Conservation (phyloP, 495 filamentous ascomycete genomes). For the Tuber umbilicatum region DNA sequence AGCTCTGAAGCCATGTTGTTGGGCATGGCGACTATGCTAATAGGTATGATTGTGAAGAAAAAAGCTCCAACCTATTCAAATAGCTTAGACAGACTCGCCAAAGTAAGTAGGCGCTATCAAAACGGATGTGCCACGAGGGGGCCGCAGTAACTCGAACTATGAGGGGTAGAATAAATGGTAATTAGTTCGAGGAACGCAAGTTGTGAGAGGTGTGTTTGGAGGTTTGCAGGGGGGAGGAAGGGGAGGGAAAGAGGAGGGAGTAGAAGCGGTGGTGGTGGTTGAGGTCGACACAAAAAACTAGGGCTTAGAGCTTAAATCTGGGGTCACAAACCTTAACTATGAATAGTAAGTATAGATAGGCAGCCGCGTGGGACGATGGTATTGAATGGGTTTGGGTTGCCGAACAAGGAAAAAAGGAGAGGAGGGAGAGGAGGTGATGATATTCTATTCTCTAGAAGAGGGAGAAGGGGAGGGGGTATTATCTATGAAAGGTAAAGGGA, state of each 20-base stretch:
- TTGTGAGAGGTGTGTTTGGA: conserved; percentile 17
- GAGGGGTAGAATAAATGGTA: neutral
- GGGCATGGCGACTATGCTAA: neutral
- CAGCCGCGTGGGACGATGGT: neutral
- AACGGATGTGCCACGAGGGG: conserved; percentile 25
- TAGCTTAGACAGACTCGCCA: conserved; percentile 39
- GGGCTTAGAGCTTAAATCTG: neutral
- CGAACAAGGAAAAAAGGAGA: neutral
- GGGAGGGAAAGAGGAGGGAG: conserved; percentile 23
- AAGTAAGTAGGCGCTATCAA: conserved; percentile 31
- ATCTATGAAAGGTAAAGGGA: neutral
- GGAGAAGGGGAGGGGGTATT: neutral
- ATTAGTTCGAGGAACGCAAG: neutral
- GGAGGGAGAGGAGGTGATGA: neutral
- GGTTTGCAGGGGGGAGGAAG: conserved; percentile 12
- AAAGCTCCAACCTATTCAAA: conserved; percentile 38
- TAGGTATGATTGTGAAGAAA: neutral
- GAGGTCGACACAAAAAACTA: conserved; percentile 9
- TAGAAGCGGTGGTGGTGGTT: conserved; percentile 17
- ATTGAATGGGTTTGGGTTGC: neutral
- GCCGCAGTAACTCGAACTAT: conserved; percentile 5
- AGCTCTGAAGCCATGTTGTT: neutral
- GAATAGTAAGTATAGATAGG: neutral
- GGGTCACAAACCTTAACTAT: conserved; percentile 5
- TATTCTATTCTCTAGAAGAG: neutral